Percentiles rank a stretch among this genome's conserved stretches.
phyloP scores from a whole-genome alignment of 257 asterid species.

The Cynanchum wilfordii region DNA sequence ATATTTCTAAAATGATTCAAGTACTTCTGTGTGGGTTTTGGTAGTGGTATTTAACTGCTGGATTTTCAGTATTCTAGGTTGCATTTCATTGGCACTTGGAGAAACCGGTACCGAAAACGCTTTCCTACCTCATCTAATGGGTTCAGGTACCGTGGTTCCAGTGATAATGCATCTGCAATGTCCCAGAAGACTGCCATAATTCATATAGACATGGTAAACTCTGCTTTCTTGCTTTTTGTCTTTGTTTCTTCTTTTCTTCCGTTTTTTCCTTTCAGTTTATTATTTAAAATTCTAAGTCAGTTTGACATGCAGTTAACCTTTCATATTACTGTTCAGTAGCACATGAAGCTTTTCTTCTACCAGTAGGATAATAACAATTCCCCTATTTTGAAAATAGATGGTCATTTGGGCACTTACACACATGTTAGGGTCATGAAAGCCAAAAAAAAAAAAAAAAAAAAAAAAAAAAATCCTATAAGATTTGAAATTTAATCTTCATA shows the following conservation, averaged over 20 bases:
- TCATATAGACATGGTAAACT: constrained; percentile 83
- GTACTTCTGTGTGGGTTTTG: constrained; percentile 1
- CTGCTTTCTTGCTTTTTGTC: constrained; percentile 6
- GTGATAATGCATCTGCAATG: constrained; percentile 26
- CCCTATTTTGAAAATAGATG: no score
- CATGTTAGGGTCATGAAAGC: no score
- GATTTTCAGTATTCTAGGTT: constrained; percentile 79
- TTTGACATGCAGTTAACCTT: not conserved
- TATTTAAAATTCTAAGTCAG: no score
- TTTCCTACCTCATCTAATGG: constrained; percentile 45
- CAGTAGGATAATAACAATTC: not conserved
- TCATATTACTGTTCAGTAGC: not conserved
- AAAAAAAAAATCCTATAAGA: no score
- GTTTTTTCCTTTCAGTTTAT: not conserved
- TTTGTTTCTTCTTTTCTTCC: not conserved
- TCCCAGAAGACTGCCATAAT: constrained; percentile 46
- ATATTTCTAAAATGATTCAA: not conserved
- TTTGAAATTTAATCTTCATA: no score
- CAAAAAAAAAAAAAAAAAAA: no score
- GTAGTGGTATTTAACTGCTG: constrained; percentile 10
- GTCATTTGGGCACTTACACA: no score
- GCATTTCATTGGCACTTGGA: constrained; percentile 99
- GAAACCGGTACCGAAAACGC: constrained; percentile 84
- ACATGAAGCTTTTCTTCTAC: not conserved
- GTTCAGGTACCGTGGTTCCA: constrained; percentile 30